Evolutionary conservation across 2,329 filamentous ascomycete genomes (phyloP).

Genomic region (Thelonectria olida): DNA sequence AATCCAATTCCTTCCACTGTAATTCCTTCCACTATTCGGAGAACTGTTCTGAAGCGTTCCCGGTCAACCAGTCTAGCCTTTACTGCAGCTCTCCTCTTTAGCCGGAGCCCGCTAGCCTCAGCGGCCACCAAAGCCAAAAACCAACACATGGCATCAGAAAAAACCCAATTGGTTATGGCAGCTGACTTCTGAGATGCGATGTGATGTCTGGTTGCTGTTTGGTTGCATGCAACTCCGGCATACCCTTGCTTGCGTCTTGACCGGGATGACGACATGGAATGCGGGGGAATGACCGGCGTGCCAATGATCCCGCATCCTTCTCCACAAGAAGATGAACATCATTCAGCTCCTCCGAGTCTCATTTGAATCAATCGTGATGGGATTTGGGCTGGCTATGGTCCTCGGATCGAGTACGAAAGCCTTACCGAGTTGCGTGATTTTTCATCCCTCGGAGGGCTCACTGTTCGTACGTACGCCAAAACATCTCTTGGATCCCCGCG

Average conservation of each 20-base stretch:
- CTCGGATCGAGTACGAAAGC: no score
- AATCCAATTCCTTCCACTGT: not conserved
- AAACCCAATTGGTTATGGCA: conserved; percentile 9
- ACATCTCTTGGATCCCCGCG: no score
- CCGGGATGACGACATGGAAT: conserved; percentile 48
- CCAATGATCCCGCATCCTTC: conserved; percentile 24
- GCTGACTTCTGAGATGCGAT: conserved; percentile 18
- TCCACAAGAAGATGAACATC: conserved; percentile 4
- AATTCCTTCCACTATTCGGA: not conserved
- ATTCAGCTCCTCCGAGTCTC: not conserved
- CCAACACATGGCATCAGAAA: not conserved
- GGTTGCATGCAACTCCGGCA: conserved; percentile 36
- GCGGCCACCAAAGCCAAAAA: not conserved
- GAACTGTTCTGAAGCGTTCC: not conserved
- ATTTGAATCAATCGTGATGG: not conserved
- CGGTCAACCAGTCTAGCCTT: no score
- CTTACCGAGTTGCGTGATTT: no score
- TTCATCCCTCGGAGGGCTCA: no score
- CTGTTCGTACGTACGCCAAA: no score
- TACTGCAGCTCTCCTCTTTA: not conserved
- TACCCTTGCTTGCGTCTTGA: conserved; percentile 25
- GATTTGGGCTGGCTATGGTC: no score
- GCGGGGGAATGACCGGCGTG: conserved; percentile 41
- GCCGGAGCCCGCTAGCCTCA: conserved; percentile 1
- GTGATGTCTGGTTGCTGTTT: conserved; percentile 37